Evolutionary conservation across 768 basidiomycete genomes (phyloP).

Genomic region (Pholiota conissans): DNA sequence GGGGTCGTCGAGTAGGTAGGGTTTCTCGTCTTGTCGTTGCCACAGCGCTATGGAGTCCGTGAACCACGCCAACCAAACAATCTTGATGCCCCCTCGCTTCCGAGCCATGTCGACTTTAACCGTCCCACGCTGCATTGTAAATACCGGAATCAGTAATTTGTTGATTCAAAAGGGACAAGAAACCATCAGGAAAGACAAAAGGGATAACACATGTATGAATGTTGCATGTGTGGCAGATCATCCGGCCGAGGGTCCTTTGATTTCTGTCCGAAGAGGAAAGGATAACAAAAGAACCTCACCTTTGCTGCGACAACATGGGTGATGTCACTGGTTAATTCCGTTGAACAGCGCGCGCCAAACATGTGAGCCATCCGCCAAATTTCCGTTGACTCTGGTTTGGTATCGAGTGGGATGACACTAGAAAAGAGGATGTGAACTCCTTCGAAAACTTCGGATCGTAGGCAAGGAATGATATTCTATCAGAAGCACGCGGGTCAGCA

Average conservation of each 20-base stretch:
- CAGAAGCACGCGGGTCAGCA: neutral
- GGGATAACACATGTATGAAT: neutral
- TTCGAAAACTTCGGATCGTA: slow-evolving; percentile 75
- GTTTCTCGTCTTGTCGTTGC: slow-evolving; percentile 75
- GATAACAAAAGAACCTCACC: slow-evolving; percentile 36
- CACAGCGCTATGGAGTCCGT: slow-evolving; percentile 89
- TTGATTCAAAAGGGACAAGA: neutral
- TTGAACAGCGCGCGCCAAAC: slow-evolving; percentile 85
- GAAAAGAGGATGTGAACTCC: slow-evolving; percentile 89
- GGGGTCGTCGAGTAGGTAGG: slow-evolving; percentile 72
- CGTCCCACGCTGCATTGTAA: slow-evolving; percentile 66
- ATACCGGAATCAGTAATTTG: neutral
- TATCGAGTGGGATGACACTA: slow-evolving; percentile 91
- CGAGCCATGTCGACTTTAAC: slow-evolving; percentile 88
- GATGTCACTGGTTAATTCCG: slow-evolving; percentile 60
- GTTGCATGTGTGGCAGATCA: neutral
- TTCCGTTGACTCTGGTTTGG: slow-evolving; percentile 73
- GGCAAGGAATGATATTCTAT: slow-evolving; percentile 81
- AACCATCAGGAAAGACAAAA: slow-evolving; percentile 1
- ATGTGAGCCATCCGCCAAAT: slow-evolving; percentile 84
- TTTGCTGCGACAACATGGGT: slow-evolving; percentile 95
- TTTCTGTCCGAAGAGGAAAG: neutral
- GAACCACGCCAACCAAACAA: slow-evolving; percentile 92
- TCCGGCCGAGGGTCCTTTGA: neutral
- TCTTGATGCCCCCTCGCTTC: slow-evolving; percentile 71